phyloP scores from a whole-genome alignment of 1,284 basidiomycete species.

The Melampsora abietis-canadensis region DNA sequence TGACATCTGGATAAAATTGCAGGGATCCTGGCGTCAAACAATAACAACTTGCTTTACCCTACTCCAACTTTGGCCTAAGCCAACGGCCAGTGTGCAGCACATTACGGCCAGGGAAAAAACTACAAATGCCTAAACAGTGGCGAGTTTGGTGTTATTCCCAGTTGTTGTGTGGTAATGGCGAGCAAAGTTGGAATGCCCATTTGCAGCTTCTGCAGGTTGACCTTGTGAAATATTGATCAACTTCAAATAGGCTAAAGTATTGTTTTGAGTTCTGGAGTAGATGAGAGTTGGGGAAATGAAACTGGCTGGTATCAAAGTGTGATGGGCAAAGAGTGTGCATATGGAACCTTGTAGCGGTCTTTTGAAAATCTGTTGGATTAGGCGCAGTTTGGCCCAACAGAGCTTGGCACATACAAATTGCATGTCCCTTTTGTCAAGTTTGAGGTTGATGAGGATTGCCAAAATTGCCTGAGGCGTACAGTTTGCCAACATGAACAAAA shows the following conservation, averaged over 20 bases:
- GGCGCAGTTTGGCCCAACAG: background rate
- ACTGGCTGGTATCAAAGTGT: too few relatives aligned
- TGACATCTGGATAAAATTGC: background rate
- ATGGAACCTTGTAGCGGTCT: too few relatives aligned
- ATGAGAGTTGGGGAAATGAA: background rate
- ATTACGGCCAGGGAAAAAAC: background rate
- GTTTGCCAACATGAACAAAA: background rate
- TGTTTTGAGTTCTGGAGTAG: background rate
- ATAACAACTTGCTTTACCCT: background rate
- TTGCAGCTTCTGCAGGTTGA: too few relatives aligned
- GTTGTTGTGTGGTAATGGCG: background rate
- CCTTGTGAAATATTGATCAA: too few relatives aligned
- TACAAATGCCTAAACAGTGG: background rate
- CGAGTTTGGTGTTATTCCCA: background rate
- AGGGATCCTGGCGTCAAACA: background rate
- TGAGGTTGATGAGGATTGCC: background rate
- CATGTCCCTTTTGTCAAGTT: background rate
- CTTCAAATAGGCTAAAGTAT: background rate
- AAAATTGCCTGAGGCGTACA: background rate
- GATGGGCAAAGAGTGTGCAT: too few relatives aligned
- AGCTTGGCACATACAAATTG: background rate
- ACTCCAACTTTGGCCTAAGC: background rate
- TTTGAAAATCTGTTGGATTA: too few relatives aligned
- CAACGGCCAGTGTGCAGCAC: background rate
- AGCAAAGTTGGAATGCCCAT: too few relatives aligned